A percentile compares a stretch with the other conserved stretches of the same genome.
Evolutionary conservation across 306 rosid species (phyloP).

Genomic region (Rosa chinensis): DNA sequence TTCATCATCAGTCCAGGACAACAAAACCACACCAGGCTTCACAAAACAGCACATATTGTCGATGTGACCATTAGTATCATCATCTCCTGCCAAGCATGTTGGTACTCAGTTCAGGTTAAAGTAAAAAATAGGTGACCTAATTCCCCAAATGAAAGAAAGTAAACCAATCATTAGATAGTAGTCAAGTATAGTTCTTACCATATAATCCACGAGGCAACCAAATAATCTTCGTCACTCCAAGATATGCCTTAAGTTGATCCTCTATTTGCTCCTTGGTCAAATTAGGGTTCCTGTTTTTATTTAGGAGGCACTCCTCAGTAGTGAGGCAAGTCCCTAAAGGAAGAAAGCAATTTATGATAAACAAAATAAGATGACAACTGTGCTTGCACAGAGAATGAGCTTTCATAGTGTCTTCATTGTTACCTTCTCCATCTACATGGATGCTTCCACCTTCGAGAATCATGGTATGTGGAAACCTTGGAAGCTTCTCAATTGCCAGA

Average conservation of each 20-base stretch:
- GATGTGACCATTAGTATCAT: constrained; percentile 93
- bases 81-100: constrained; percentile 68
- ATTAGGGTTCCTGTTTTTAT: constrained; percentile 84
- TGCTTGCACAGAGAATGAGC: constrained; percentile 3
- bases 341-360: constrained; percentile 16
- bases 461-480: constrained; percentile 60
- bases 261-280: constrained; percentile 74
- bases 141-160: background rate
- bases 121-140: background rate
- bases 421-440: constrained; percentile 99
- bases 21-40: constrained; percentile 82
- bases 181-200: constrained; percentile 46
- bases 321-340: constrained; percentile 89
- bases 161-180: constrained; percentile 2
- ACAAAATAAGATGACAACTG: constrained; percentile 10
- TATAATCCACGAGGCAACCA: constrained; percentile 92
- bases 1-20: constrained; percentile 86
- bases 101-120: constrained; percentile 14
- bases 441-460: constrained; percentile 98
- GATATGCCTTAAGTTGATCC: constrained; percentile 75
- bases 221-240: constrained; percentile 75
- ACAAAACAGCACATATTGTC: constrained; percentile 94
- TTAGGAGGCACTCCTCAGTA: constrained; percentile 93
- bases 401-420: constrained; percentile 1
- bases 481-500: constrained; percentile 67